phyloP scores from a whole-genome alignment of 2,329 filamentous ascomycete genomes.

The Epichloe scottii region DNA sequence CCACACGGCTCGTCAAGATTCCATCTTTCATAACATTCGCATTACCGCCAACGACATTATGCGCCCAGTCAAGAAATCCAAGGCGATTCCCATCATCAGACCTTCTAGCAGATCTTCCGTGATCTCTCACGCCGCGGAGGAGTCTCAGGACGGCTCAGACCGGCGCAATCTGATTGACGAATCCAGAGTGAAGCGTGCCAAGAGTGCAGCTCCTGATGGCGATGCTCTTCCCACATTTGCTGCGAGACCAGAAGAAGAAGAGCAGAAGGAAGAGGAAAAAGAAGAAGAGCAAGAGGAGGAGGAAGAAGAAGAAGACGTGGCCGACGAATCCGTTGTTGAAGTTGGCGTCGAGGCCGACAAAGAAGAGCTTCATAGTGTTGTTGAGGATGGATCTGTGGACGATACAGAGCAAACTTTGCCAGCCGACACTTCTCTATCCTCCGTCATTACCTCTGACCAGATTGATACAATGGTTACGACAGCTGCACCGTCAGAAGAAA shows the following conservation, averaged over 20 bases:
- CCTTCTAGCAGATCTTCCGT: constrained; percentile 42
- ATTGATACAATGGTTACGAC: constrained; percentile 40
- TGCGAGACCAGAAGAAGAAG: constrained; percentile 27
- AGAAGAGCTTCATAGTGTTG: background rate
- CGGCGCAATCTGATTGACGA: constrained; percentile 47
- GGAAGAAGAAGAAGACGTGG: background rate
- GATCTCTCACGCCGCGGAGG: constrained; percentile 13
- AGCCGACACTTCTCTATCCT: constrained; percentile 41
- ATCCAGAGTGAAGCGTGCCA: constrained; percentile 63
- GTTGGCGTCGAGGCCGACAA: background rate
- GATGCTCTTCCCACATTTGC: constrained; percentile 70
- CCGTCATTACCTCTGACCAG: constrained; percentile 38
- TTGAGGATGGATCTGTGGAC: constrained; percentile 17
- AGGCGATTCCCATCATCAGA: constrained; percentile 69
- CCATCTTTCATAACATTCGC: constrained; percentile 61
- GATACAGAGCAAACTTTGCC: constrained; percentile 28
- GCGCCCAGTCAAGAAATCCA: constrained; percentile 59
- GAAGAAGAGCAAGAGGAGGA: constrained; percentile 9
- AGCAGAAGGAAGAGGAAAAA: constrained; percentile 7
- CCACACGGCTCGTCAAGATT: constrained; percentile 30
- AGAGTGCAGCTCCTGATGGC: constrained; percentile 50
- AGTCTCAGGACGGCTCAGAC: constrained; percentile 28
- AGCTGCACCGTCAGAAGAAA: constrained; percentile 39
- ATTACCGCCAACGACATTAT: constrained; percentile 47
- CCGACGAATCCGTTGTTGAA: background rate